phyloP scores from a whole-genome alignment of 345 rosid genomes.

The Salix caprea region DNA sequence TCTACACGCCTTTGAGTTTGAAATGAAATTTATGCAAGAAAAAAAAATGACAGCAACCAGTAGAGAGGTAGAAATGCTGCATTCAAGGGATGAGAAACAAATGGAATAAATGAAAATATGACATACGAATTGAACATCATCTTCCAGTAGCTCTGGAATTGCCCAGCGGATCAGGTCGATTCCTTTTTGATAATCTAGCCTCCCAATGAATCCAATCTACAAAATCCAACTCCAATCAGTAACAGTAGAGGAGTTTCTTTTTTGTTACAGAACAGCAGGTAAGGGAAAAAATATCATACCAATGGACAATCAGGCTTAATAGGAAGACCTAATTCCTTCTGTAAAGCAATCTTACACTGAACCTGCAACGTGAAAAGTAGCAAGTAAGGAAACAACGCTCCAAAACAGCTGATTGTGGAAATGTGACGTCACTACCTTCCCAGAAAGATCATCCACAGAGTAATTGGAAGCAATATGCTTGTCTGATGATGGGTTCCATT shows the following conservation, averaged over 20 bases:
- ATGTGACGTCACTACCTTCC: slow-evolving; percentile 52
- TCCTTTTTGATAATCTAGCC: slow-evolving; percentile 93
- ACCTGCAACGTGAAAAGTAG: slow-evolving; percentile 41
- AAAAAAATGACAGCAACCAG: neutral
- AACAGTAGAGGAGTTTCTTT: slow-evolving; percentile 3
- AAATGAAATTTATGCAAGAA: neutral
- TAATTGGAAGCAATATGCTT: slow-evolving; percentile 58
- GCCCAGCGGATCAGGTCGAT: slow-evolving; percentile 73
- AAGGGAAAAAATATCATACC: slow-evolving; percentile 39
- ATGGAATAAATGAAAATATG: slow-evolving; percentile 26
- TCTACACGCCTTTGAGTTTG: neutral
- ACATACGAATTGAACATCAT: slow-evolving; percentile 90
- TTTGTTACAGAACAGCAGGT: neutral
- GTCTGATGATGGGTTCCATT: slow-evolving; percentile 86
- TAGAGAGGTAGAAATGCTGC: neutral
- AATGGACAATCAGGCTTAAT: slow-evolving; percentile 76
- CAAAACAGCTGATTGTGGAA: neutral
- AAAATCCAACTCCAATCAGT: slow-evolving; percentile 20
- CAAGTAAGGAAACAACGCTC: slow-evolving; percentile 17
- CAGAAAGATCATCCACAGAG: slow-evolving; percentile 61
- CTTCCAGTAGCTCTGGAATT: slow-evolving; percentile 72
- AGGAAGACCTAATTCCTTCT: slow-evolving; percentile 86
- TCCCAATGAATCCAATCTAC: slow-evolving; percentile 94
- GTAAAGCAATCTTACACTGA: slow-evolving; percentile 79
- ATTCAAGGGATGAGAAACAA: neutral